phyloP scores from a whole-genome alignment of 257 asterid genomes.

The Eustoma russellianum region DNA sequence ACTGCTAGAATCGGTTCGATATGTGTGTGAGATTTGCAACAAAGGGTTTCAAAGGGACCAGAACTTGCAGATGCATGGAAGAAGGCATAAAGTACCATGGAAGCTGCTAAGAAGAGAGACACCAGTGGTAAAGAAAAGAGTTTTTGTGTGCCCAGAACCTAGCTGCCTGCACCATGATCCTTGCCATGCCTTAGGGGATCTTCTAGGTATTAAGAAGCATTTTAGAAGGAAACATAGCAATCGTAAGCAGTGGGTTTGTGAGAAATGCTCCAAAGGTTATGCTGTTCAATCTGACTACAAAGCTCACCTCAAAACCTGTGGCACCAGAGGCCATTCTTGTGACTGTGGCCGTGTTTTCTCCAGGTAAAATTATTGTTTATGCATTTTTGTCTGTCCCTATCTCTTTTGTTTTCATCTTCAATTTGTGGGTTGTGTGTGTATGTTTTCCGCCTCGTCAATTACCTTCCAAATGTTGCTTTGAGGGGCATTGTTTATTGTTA shows the following conservation, averaged over 20 bases:
- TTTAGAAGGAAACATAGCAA: slow-evolving; percentile 42
- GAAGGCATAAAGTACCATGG: slow-evolving; percentile 93
- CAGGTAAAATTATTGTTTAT: slow-evolving; percentile 14
- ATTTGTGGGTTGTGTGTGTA: too few relatives aligned
- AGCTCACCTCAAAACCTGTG: slow-evolving; percentile 55
- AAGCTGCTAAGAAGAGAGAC: slow-evolving; percentile 71
- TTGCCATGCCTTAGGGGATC: slow-evolving; percentile 47
- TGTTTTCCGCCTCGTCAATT: too few relatives aligned
- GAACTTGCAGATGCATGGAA: slow-evolving; percentile 86
- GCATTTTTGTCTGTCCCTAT: too few relatives aligned
- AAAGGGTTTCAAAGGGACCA: slow-evolving; percentile 92
- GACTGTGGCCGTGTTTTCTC: slow-evolving; percentile 53
- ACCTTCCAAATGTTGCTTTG: not conserved
- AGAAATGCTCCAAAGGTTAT: slow-evolving; percentile 43
- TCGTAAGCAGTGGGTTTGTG: slow-evolving; percentile 45
- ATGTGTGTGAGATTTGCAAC: slow-evolving; percentile 94
- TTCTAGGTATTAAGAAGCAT: slow-evolving; percentile 45
- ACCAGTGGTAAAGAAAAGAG: slow-evolving; percentile 31
- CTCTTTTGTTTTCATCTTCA: too few relatives aligned
- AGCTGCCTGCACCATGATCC: slow-evolving; percentile 46
- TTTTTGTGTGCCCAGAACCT: slow-evolving; percentile 47
- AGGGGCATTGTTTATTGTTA: not conserved
- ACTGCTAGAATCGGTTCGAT: slow-evolving; percentile 69
- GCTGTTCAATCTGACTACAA: slow-evolving; percentile 51
- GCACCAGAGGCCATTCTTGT: slow-evolving; percentile 46